Percentiles rank a stretch among this genome's conserved stretches.
Evolutionary conservation across 306 rosid species (phyloP).

Genomic region (Hippophae rhamnoides): DNA sequence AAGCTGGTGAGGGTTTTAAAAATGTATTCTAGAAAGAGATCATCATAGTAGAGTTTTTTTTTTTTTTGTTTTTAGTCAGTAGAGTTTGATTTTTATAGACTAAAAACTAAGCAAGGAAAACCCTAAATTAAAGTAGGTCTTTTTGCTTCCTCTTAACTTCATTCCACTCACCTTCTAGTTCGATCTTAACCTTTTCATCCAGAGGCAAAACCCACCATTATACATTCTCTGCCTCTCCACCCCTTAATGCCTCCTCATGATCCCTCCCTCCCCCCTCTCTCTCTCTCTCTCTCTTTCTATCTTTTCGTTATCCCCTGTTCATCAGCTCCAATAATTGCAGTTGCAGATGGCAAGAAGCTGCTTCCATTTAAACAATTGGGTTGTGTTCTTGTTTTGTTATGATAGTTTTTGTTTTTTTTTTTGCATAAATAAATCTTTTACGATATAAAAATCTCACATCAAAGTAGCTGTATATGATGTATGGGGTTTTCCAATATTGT

Average conservation of each 20-base stretch:
- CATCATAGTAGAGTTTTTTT: slow-evolving; percentile 30
- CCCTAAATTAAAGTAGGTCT: slow-evolving; percentile 61
- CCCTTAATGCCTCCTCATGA: slow-evolving; percentile 11
- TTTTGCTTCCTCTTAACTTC: slow-evolving; percentile 79
- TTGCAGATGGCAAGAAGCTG: no score
- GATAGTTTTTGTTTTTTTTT: no score
- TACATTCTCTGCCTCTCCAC: slow-evolving; percentile 43
- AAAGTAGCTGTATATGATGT: no score
- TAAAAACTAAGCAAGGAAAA: slow-evolving; percentile 85
- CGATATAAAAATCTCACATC: no score
- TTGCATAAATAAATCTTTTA: no score
- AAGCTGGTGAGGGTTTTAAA: not conserved
- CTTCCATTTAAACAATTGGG: no score
- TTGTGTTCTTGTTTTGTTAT: no score
- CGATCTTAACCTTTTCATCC: slow-evolving; percentile 44
- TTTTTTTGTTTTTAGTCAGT: slow-evolving; percentile 43
- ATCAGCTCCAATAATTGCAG: no score
- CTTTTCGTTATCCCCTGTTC: not conserved
- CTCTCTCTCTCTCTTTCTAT: not conserved
- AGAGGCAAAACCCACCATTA: slow-evolving; percentile 66
- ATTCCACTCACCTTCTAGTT: slow-evolving; percentile 77
- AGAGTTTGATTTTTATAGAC: slow-evolving; percentile 63
- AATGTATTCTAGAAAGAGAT: slow-evolving; percentile 35
- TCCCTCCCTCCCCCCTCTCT: not conserved
- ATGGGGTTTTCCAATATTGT: no score